Percentiles rank a stretch among this genome's conserved stretches.
Evolutionary conservation across 2,329 filamentous ascomycete species (phyloP).

Genomic region (Venturia oleaginea): DNA sequence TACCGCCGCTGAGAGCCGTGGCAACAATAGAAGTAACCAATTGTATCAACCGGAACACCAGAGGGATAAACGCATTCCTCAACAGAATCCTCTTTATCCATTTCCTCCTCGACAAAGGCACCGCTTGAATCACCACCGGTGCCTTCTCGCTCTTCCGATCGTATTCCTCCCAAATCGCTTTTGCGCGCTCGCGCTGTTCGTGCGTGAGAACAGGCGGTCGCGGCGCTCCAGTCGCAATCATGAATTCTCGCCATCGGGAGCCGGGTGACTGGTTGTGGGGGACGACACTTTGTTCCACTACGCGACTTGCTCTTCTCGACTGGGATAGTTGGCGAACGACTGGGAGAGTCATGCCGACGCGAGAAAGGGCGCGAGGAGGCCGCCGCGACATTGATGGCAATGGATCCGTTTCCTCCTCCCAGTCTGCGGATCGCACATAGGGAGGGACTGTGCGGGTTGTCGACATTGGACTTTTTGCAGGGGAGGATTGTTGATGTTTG

Average conservation of each 20-base stretch:
- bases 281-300: neutral
- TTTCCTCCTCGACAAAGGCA: neutral
- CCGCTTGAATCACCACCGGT: neutral
- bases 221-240: constrained; percentile 2
- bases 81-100: constrained; percentile 49
- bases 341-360: neutral
- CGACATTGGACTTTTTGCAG: neutral
- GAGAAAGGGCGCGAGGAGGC: neutral
- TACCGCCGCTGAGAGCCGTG: constrained; percentile 66
- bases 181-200: neutral
- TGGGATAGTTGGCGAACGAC: neutral
- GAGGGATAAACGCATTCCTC: constrained; percentile 74
- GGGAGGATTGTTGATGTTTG: neutral
- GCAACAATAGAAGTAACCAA: constrained; percentile 76
- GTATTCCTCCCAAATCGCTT: neutral
- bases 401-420: neutral
- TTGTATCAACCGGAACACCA: constrained; percentile 73
- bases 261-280: neutral
- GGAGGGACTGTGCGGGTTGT: constrained; percentile 6
- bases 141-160: constrained; percentile 4
- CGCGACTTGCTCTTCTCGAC: neutral
- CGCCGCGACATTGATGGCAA: neutral
- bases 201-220: neutral
- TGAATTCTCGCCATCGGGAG: neutral
- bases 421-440: constrained; percentile 5